Evolutionary conservation across 768 basidiomycete genomes (phyloP).

Genomic region (Termitomyces eurrhizus): DNA sequence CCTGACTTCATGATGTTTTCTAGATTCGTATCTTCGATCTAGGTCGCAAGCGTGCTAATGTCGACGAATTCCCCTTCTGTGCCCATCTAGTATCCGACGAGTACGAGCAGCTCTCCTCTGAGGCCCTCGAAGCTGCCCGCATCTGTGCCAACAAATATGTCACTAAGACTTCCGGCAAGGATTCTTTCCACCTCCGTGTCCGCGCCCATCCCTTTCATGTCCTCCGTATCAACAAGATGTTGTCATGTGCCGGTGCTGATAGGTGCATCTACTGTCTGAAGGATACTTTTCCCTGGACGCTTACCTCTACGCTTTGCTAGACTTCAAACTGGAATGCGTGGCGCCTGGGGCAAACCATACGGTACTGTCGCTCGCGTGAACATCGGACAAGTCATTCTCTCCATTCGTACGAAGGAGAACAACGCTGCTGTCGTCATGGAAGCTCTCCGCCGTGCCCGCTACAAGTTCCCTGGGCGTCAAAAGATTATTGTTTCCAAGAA

Average conservation of each 20-base stretch:
- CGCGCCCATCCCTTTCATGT: slow-evolving; percentile 99
- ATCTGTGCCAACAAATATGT: slow-evolving; percentile 99
- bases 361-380: slow-evolving; percentile 94
- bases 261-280: slow-evolving; percentile 43
- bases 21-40: slow-evolving; percentile 97
- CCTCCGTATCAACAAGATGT: slow-evolving; percentile 99
- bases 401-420: slow-evolving; percentile 85
- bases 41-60: slow-evolving; percentile 91
- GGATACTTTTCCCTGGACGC: background rate
- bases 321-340: slow-evolving; percentile 97
- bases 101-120: slow-evolving; percentile 93
- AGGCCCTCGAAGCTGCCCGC: slow-evolving; percentile 96
- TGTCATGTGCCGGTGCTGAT: slow-evolving; percentile 99
- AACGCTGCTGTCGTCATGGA: slow-evolving; percentile 91
- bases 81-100: slow-evolving; percentile 96
- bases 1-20: background rate
- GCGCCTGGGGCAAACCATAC: slow-evolving; percentile 99
- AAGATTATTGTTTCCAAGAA: slow-evolving; percentile 97
- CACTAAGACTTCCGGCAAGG: slow-evolving; percentile 96
- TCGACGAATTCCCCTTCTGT: slow-evolving; percentile 98
- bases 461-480: slow-evolving; percentile 99
- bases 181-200: slow-evolving; percentile 97
- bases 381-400: slow-evolving; percentile 92
- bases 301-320: slow-evolving; percentile 30
- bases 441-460: slow-evolving; percentile 94